phyloP scores from a whole-genome alignment of 306 rosid species.

The Quercus parvula region DNA sequence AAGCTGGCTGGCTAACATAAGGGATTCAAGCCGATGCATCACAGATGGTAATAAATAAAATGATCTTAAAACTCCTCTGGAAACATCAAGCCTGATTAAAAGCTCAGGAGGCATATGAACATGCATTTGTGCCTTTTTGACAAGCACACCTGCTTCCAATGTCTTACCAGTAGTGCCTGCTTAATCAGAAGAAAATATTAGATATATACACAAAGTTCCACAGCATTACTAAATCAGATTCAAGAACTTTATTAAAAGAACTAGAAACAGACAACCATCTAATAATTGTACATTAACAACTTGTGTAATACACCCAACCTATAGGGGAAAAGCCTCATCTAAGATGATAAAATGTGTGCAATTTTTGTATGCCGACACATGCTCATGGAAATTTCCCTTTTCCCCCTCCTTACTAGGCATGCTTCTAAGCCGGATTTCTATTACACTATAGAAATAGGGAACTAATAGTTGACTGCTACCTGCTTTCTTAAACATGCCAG shows the following conservation, averaged over 20 bases:
- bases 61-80: conserved; percentile 60
- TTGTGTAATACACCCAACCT: neutral
- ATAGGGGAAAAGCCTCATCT: neutral
- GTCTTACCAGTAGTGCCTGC: conserved; percentile 45
- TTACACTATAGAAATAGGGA: neutral
- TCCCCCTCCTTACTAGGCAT: neutral
- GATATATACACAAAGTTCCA: conserved; percentile 2
- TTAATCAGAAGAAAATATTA: conserved; percentile 17
- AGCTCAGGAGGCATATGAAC: conserved; percentile 94
- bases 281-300: neutral
- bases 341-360: neutral
- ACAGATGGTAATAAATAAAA: conserved; percentile 79
- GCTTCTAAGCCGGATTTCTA: neutral
- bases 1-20: conserved; percentile 89
- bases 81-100: conserved; percentile 48
- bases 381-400: neutral
- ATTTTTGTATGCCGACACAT: neutral
- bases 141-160: conserved; percentile 27
- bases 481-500: neutral
- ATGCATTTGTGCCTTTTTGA: conserved; percentile 50
- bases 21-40: conserved; percentile 78
- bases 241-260: neutral
- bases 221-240: neutral
- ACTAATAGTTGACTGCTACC: neutral
- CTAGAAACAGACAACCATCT: neutral